Conservation (phyloP, 805 yeast species). For the Candida anglica region DNA sequence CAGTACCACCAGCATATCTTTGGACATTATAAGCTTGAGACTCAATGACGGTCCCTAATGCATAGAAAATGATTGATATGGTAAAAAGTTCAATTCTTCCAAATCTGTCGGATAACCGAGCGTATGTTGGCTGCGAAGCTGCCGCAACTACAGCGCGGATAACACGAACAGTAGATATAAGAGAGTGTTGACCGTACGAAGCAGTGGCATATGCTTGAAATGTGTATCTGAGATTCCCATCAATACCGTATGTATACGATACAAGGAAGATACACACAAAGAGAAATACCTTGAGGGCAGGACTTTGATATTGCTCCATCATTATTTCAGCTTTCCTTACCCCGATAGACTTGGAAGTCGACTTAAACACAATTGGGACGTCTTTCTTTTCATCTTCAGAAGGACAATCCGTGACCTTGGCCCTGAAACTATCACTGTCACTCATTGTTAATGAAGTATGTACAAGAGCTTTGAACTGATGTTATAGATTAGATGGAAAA, state of each 20-base stretch:
- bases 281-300: constrained; percentile 34
- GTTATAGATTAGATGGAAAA: no score
- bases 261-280: constrained; percentile 49
- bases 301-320: constrained; percentile 41
- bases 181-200: constrained; percentile 18
- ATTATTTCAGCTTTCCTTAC: constrained; percentile 54
- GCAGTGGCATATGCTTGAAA: constrained; percentile 19
- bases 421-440: no score
- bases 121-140: constrained; percentile 25
- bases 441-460: no score
- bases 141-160: constrained; percentile 24
- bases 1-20: constrained; percentile 26
- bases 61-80: constrained; percentile 18
- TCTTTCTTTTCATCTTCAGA: no score
- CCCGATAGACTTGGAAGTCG: constrained; percentile 39
- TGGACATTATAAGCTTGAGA: constrained; percentile 24
- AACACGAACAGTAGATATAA: constrained; percentile 23
- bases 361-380: not conserved
- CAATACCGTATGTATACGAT: constrained; percentile 59
- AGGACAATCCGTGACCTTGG: no score
- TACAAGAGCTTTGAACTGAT: no score
- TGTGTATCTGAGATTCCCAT: constrained; percentile 44
- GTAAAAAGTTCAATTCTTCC: constrained; percentile 24
- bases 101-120: constrained; percentile 23
- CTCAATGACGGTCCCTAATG: constrained; percentile 25